phyloP scores from a whole-genome alignment of 2,329 filamentous ascomycete species.

The Sporothrix brasiliensis region DNA sequence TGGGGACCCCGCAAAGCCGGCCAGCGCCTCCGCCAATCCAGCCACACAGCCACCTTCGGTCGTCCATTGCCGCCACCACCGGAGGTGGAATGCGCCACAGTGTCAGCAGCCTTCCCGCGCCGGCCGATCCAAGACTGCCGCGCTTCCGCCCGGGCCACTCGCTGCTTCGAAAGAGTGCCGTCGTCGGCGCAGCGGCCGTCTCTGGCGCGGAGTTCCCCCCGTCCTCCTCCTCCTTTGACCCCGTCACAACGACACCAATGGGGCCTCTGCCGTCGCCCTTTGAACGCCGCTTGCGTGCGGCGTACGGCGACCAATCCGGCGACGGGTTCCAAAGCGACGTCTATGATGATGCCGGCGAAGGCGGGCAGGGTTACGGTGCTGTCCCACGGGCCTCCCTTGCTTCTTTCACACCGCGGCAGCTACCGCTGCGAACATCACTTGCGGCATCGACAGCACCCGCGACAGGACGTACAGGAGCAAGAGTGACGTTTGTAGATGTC shows the following conservation, averaged over 20 bases:
- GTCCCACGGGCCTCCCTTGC: background rate
- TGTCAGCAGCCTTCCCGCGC: background rate
- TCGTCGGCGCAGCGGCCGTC: background rate
- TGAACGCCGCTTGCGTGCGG: slow-evolving; percentile 37
- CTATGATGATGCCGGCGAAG: background rate
- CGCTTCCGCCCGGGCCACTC: slow-evolving; percentile 10
- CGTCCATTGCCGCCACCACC: background rate
- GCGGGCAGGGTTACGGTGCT: background rate
- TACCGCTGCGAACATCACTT: slow-evolving; percentile 4
- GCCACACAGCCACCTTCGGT: background rate
- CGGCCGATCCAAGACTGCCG: background rate
- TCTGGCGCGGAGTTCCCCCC: background rate
- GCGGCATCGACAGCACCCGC: background rate
- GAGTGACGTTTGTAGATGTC: slow-evolving; percentile 35
- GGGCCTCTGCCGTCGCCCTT: slow-evolving; percentile 37
- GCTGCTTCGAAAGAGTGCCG: slow-evolving; percentile 20
- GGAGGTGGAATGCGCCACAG: background rate
- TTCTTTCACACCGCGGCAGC: slow-evolving; percentile 25
- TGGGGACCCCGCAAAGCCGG: background rate
- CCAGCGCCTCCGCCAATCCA: background rate
- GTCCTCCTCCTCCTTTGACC: background rate
- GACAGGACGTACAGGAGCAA: slow-evolving; percentile 15
- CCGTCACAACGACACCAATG: slow-evolving; percentile 37
- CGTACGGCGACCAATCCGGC: slow-evolving; percentile 29
- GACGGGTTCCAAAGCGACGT: background rate